A percentile compares a stretch with the other conserved stretches of the same genome.
Evolutionary conservation across 768 basidiomycete species (phyloP).

Genomic region (Tubosaeta sp.): DNA sequence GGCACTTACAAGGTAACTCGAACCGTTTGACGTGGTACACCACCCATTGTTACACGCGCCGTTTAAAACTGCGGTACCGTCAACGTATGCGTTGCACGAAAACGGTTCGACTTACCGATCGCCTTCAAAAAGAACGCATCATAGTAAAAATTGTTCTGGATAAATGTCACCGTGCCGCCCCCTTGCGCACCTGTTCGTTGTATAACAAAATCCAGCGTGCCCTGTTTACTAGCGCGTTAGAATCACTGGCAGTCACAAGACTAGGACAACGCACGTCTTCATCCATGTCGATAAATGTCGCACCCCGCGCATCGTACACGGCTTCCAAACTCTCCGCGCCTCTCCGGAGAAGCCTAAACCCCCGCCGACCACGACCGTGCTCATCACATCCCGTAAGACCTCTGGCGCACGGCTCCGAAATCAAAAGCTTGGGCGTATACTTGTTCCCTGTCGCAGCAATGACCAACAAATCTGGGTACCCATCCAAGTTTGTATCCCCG

Average conservation of each 20-base stretch:
- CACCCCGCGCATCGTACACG: constrained; percentile 75
- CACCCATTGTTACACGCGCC: constrained; percentile 85
- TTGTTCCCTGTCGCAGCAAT: constrained; percentile 43
- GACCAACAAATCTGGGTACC: constrained; percentile 83
- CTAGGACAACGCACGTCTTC: constrained; percentile 70
- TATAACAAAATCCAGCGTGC: constrained; percentile 86
- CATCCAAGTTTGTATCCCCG: constrained; percentile 91
- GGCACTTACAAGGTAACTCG: constrained; percentile 69
- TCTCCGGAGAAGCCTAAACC: constrained; percentile 53
- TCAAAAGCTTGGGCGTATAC: constrained; percentile 56
- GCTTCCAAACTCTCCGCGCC: constrained; percentile 59
- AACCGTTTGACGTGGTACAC: constrained; percentile 62
- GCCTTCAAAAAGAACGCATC: constrained; percentile 99
- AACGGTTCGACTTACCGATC: constrained; percentile 56
- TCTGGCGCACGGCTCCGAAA: constrained; percentile 57
- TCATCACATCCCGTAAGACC: constrained; percentile 56
- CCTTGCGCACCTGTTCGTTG: constrained; percentile 73
- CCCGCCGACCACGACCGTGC: constrained; percentile 51
- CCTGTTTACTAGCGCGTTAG: constrained; percentile 42
- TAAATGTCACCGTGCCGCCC: constrained; percentile 63
- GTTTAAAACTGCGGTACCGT: constrained; percentile 57
- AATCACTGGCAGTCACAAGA: not conserved
- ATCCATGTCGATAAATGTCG: constrained; percentile 86
- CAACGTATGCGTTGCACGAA: not conserved
- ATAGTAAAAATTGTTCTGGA: constrained; percentile 97